These are phyloP conservation scores for Piper betle DNA, from an alignment of 164 flowering plant species.

Conservation along the genomic window DNA sequence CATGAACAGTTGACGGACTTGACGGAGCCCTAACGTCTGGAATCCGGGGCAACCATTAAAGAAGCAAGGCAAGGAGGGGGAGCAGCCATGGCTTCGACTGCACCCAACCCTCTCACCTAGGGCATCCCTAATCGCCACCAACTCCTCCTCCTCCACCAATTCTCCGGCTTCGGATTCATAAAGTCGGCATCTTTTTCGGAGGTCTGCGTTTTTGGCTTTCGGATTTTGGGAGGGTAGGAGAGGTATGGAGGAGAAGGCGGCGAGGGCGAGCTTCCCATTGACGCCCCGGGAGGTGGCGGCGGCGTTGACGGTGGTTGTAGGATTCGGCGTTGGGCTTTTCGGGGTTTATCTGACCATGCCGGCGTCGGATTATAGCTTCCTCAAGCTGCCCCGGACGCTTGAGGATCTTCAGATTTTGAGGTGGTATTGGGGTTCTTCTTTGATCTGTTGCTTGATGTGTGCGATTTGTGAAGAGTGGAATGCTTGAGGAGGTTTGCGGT, in stretches of 20 bases:
- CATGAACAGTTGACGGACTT: too few relatives aligned
- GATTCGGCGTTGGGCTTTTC: constrained; percentile 43
- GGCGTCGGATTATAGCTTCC: constrained; percentile 84
- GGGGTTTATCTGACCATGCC: constrained; percentile 84
- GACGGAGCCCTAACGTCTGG: too few relatives aligned
- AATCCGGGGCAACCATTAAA: too few relatives aligned
- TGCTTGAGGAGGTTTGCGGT: too few relatives aligned
- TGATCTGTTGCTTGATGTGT: background rate
- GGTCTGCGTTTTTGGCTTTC: too few relatives aligned
- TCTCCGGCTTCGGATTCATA: too few relatives aligned
- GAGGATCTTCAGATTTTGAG: constrained; percentile 81
- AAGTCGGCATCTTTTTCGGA: too few relatives aligned
- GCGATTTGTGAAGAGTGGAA: background rate
- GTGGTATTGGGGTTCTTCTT: constrained; percentile 16
- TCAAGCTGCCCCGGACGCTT: constrained; percentile 73
- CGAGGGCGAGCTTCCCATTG: constrained; percentile 32
- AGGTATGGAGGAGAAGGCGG: constrained; percentile 7
- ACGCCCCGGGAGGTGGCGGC: constrained; percentile 45
- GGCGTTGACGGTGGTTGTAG: constrained; percentile 47
- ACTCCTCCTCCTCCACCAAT: too few relatives aligned
- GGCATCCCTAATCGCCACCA: too few relatives aligned
- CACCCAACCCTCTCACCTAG: too few relatives aligned
- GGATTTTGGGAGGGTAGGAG: background rate
- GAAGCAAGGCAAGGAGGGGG: too few relatives aligned
- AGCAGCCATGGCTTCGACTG: too few relatives aligned